Percentiles rank a stretch among this genome's conserved stretches.
These are phyloP conservation scores for Suhomyces terraborum DNA, from an alignment of 1,139 yeast species.

Conservation along the genomic window DNA sequence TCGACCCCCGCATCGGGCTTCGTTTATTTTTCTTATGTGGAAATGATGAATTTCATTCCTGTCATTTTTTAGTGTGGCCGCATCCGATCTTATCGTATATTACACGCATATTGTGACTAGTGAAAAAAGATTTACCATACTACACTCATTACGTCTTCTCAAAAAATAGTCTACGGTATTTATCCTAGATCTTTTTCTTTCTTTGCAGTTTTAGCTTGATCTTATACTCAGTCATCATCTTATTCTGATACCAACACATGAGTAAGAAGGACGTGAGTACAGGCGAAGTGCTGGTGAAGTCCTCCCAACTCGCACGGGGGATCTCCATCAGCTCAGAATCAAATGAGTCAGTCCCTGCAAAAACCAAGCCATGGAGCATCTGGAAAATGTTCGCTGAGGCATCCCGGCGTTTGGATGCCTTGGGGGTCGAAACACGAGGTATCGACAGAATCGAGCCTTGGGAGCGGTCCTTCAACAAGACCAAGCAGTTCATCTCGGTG, in stretches of 20 bases:
- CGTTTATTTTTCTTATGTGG: conserved; percentile 3
- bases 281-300: background rate
- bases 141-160: background rate
- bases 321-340: conserved; percentile 1
- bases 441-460: conserved; percentile 74
- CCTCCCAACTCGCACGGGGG: background rate
- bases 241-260: too few relatives aligned
- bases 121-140: background rate
- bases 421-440: conserved; percentile 77
- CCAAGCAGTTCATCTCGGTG: conserved; percentile 57
- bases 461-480: conserved; percentile 57
- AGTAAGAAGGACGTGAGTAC: conserved; percentile 1
- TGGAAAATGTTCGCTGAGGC: conserved; percentile 12
- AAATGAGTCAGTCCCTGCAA: conserved; percentile 4
- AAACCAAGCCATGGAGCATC: conserved; percentile 1
- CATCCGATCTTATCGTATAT: background rate
- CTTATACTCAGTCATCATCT: too few relatives aligned
- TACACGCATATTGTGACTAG: background rate
- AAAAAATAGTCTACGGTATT: too few relatives aligned
- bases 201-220: background rate
- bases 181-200: too few relatives aligned
- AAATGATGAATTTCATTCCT: background rate
- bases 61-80: background rate
- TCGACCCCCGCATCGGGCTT: conserved; percentile 54
- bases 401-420: conserved; percentile 36